Percentiles rank a stretch among this genome's conserved stretches.
Evolutionary conservation across 371 early-diverging fungal genomes (phyloP).

Genomic region (Smittium culicis): DNA sequence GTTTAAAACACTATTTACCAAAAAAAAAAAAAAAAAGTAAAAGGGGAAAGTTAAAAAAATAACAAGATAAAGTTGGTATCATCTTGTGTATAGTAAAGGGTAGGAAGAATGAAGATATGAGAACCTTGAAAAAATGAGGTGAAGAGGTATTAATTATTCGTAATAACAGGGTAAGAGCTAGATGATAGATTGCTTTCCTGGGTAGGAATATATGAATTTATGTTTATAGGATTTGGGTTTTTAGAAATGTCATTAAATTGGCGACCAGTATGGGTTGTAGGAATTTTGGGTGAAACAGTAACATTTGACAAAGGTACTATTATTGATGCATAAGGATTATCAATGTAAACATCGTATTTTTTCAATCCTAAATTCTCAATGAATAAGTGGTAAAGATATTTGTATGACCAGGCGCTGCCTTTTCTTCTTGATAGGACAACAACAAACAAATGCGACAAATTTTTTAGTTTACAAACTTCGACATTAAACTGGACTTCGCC

Average conservation of each 20-base stretch:
- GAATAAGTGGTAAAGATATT: slow-evolving; percentile 62
- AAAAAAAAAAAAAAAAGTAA: too few species aligned
- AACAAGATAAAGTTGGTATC: too few species aligned
- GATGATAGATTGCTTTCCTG: not conserved
- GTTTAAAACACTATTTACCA: too few species aligned
- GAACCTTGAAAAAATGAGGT: too few species aligned
- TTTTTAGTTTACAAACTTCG: slow-evolving; percentile 78
- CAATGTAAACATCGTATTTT: not conserved
- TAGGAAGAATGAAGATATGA: too few species aligned
- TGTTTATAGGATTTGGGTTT: not conserved
- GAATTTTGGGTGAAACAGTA: not conserved
- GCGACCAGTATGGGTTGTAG: too few species aligned
- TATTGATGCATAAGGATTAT: slow-evolving; percentile 6
- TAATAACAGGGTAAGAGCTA: not conserved
- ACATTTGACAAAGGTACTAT: not conserved
- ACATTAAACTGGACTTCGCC: slow-evolving; percentile 72
- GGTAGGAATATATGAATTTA: not conserved
- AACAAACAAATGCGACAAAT: slow-evolving; percentile 72
- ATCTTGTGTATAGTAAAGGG: too few species aligned
- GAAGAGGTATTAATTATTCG: not conserved
- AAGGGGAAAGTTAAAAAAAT: too few species aligned
- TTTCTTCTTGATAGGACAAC: slow-evolving; percentile 79
- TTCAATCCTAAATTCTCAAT: slow-evolving; percentile 24
- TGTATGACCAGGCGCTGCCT: slow-evolving; percentile 88
- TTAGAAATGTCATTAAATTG: not conserved